Percentiles rank a stretch among this genome's conserved stretches.
Conservation (phyloP, 2,329 filamentous ascomycete species). For the Colletotrichum sp. region DNA sequence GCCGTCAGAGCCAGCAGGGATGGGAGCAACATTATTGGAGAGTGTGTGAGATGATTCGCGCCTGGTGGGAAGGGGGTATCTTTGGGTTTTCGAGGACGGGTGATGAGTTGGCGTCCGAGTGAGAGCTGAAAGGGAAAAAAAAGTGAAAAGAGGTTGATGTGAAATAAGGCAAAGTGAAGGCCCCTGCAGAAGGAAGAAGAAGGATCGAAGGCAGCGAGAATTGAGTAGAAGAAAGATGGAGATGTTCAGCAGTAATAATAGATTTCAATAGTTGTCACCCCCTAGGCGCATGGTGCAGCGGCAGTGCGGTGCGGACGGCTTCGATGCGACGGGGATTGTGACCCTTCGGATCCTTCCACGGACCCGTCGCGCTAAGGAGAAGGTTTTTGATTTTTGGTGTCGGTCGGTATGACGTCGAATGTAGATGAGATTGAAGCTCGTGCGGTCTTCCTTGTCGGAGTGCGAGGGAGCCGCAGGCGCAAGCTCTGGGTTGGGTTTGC, state of each 20-base stretch:
- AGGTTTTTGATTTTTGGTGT: constrained; percentile 5
- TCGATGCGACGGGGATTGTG: neutral
- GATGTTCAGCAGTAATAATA: constrained; percentile 10
- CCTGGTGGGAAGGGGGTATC: neutral
- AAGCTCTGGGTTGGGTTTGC: neutral
- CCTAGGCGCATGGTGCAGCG: neutral
- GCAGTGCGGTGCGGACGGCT: neutral
- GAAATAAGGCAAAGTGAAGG: neutral
- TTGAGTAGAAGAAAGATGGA: neutral
- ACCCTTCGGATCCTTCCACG: constrained; percentile 1
- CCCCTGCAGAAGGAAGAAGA: neutral
- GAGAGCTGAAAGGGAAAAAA: neutral
- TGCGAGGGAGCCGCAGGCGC: neutral
- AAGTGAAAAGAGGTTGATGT: neutral
- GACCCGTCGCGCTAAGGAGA: constrained; percentile 10
- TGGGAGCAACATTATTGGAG: neutral
- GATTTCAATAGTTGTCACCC: neutral
- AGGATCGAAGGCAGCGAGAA: neutral
- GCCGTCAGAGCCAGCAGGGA: constrained; percentile 4
- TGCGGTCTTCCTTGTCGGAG: neutral
- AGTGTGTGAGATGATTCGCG: neutral
- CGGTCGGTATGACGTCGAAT: constrained; percentile 13
- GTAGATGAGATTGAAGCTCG: neutral
- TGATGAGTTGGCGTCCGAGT: neutral
- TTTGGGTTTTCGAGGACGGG: neutral